A percentile compares a stretch with the other conserved stretches of the same genome.
Evolutionary conservation across 2,329 filamentous ascomycete genomes (phyloP).

Genomic region (Metarhizium guizhouense): DNA sequence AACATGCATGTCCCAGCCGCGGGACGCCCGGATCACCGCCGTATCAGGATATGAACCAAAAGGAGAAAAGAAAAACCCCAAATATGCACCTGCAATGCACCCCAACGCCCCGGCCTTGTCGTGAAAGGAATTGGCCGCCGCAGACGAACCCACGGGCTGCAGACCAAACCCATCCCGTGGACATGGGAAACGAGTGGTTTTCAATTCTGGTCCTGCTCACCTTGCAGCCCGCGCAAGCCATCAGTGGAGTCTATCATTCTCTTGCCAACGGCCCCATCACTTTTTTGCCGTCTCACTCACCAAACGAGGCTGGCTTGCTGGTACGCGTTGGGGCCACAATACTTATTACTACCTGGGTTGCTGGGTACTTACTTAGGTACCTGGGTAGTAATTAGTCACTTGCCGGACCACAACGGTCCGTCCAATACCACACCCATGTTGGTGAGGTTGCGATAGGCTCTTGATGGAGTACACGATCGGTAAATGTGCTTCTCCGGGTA

Average conservation of each 20-base stretch:
- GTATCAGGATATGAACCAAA: too few species aligned
- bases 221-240: not conserved
- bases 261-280: not conserved
- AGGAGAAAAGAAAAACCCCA: too few species aligned
- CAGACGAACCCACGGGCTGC: not conserved
- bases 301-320: not conserved
- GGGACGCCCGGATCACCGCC: too few species aligned
- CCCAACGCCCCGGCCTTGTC: too few species aligned
- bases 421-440: not conserved
- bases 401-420: constrained; percentile 1
- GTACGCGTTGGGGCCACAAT: not conserved
- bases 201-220: not conserved
- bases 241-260: not conserved
- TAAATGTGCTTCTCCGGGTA: not conserved
- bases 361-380: too few species aligned
- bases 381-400: not conserved
- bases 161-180: not conserved
- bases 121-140: not conserved
- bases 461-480: not conserved
- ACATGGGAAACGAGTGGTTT: not conserved
- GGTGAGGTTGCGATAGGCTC: not conserved
- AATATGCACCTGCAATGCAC: too few species aligned
- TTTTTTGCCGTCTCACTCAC: not conserved
- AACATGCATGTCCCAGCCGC: too few species aligned
- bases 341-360: too few species aligned